Evolutionary conservation across 345 rosid genomes (phyloP), one percentile per base, ranked within the genome.

Genomic region (Adansonia digitata): DNA sequence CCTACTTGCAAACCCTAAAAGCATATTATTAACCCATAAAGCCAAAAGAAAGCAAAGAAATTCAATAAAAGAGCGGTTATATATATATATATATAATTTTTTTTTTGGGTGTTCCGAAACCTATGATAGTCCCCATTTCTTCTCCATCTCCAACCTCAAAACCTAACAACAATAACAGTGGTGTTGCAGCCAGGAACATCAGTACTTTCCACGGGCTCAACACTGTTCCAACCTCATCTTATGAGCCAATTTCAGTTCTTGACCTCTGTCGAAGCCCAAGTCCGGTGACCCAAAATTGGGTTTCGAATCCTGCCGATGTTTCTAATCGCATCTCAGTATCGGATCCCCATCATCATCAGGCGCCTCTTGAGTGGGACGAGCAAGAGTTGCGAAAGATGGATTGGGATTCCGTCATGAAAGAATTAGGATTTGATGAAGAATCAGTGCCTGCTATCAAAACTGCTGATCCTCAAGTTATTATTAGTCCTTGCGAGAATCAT

Each of bases 341-440:
- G 12, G 69, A 74, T 26, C 72, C 78, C 18, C 26, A 35, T 15
- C 26, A n/a, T 26, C 37, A 17, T 7, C 46, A 2, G 65, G 20
- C 39, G 9, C 69, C 76, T 18, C 64, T 67, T 27, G 86, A 82
- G 62, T 85, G 83, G 87, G 94, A 84, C 48, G 97, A 92, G 45
- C 88, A 87, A 55, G 85, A 83, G 14, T 80, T 89, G 57, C 97
- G 88, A 46, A 75, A 31, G 62, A 84, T 92, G 85, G 97, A 92
- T 66, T 94, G 94, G 97, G 98, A 94, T 53, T 87, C 94, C 5
- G 83, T 91, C 76, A 90, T 94, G 94, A 84, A 79, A 49, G 98
- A 94, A 27, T 67, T 92, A 40, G 97, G 87, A 7, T 71, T 91
- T 43, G 89, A 89, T 15, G 89, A 87, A 9, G 93, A 94, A 42